Base-by-base conservation (phyloP, 164 flowering plant species). In the Liriodendron chinense region DNA sequence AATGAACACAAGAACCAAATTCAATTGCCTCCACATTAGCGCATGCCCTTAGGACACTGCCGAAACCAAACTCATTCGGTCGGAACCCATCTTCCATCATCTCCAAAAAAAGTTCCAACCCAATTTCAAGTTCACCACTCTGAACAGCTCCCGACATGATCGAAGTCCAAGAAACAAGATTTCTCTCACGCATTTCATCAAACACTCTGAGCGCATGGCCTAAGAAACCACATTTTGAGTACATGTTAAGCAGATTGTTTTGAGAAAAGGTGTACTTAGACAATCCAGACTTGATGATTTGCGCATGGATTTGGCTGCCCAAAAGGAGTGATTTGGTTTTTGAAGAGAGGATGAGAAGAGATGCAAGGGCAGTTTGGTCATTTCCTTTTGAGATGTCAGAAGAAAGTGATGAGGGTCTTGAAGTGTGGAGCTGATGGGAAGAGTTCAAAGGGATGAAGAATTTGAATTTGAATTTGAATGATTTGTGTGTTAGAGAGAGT, bases 151-250 rank as follows among this genome's bases (percentile, higher is more conserved):
- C 86, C 3, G 87, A 85, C 49, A 86, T 78, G 14, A 84, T 59
- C 53, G 85, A 76, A 69, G 89, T 86, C 91, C 92, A 85, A 53
- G 92, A 84, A 71, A 88, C 87, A 72, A 86, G 73, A 70, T 86
- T 90, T 77, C 81, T 79, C 0, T 77, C 78, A 69, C 79, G 69
- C 89, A 88, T 88, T 81, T 83, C 85, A 64, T 85, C 87, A 74
- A 88, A 88, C 82, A 87, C 78, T 78, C 81, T 82, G 20, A 84
- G 61, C 4, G 83, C 87, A 65, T 73, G 20, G 23, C 9, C 34
- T 8, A 87, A 65, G 68, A n/a, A 26, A 21, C 83, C 84, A 57
- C 80, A 71, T 76, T 74, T 83, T 0, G 74, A 24, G 79, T 90
- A 90, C 82, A 82, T 81, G 1, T 26, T 75, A 23, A 87, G 74